These are phyloP conservation scores for Exophiala sideris DNA, from an alignment of 2,329 filamentous ascomycete species.

Conservation along the genomic window DNA sequence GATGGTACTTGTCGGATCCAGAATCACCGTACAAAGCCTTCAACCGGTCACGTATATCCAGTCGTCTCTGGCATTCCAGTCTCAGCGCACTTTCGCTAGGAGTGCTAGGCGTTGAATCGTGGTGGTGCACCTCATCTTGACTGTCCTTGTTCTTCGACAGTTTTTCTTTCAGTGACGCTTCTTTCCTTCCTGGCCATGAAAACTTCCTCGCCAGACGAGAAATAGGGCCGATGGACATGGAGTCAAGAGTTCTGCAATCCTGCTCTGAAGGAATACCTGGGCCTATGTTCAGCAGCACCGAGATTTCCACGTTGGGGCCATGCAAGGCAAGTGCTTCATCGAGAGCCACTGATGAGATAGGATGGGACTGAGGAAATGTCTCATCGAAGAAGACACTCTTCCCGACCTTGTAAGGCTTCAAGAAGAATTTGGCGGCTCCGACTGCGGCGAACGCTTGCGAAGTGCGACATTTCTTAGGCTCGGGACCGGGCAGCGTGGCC, in stretches of 20 bases:
- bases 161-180: neutral
- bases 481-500: neutral
- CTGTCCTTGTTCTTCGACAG: neutral
- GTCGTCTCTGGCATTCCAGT: constrained; percentile 11
- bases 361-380: constrained; percentile 17
- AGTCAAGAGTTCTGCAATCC: constrained; percentile 12
- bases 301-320: constrained; percentile 10
- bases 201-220: constrained; percentile 12
- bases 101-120: neutral
- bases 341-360: constrained; percentile 12
- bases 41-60: constrained; percentile 7
- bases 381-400: constrained; percentile 13
- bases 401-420: constrained; percentile 7
- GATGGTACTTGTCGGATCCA: constrained; percentile 10
- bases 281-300: constrained; percentile 15
- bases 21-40: constrained; percentile 11
- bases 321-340: constrained; percentile 14
- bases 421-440: constrained; percentile 14
- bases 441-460: constrained; percentile 13
- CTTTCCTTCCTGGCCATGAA: constrained; percentile 9
- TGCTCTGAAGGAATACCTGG: constrained; percentile 14
- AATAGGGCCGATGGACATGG: constrained; percentile 9
- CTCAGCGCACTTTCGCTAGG: constrained; percentile 11
- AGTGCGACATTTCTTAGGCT: neutral
- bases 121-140: neutral